These are phyloP conservation scores for Trichoderma brevicompactum DNA, from an alignment of 2,329 filamentous ascomycete species.

Conservation along the genomic window DNA sequence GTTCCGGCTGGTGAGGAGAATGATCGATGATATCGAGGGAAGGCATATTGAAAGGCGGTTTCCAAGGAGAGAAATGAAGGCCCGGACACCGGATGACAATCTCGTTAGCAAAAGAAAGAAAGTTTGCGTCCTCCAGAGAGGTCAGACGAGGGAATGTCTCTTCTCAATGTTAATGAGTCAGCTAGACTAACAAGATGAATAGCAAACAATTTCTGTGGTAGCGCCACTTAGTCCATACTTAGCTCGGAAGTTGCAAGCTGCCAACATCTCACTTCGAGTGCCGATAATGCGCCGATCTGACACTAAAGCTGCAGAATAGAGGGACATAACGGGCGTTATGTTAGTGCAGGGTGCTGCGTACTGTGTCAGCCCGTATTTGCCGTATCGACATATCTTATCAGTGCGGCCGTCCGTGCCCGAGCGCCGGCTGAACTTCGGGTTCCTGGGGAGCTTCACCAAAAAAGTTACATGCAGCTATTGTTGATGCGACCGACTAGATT, in stretches of 20 bases:
- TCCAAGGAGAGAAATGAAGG: constrained; percentile 1
- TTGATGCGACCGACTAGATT: constrained; percentile 14
- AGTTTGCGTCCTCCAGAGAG: neutral
- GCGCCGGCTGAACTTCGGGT: constrained; percentile 28
- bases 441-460: constrained; percentile 29
- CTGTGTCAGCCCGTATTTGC: neutral
- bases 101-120: constrained; percentile 5
- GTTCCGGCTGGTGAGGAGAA: constrained; percentile 82
- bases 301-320: neutral
- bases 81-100: neutral
- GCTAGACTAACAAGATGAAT: constrained; percentile 28
- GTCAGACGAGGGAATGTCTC: constrained; percentile 2
- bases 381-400: neutral
- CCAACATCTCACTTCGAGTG: neutral
- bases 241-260: too few relatives aligned
- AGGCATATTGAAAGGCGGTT: constrained; percentile 49
- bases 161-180: constrained; percentile 13
- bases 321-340: neutral
- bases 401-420: neutral
- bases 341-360: neutral
- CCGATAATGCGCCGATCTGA: constrained; percentile 35
- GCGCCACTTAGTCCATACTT: constrained; percentile 1
- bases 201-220: constrained; percentile 9
- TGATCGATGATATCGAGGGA: constrained; percentile 68
- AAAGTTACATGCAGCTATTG: constrained; percentile 30